phyloP scores from a whole-genome alignment of 176 grass and related monocot genomes.

The Aegilops speltoides region DNA sequence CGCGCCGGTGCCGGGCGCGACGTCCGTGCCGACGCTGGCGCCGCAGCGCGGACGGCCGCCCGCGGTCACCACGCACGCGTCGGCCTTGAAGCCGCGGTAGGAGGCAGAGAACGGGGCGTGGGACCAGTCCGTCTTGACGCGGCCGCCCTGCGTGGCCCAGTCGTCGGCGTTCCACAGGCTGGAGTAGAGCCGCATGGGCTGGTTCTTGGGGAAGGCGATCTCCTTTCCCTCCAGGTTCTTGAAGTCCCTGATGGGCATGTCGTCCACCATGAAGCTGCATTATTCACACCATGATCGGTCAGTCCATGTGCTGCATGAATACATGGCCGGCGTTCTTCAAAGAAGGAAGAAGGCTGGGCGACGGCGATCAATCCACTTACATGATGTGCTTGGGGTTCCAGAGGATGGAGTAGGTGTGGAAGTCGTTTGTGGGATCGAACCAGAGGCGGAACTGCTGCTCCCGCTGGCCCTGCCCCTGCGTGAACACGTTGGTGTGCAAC shows the following conservation, averaged over 20 bases:
- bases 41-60: constrained; percentile 31
- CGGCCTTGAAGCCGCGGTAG: constrained; percentile 63
- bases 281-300: not conserved
- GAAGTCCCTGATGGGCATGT: constrained; percentile 76
- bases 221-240: constrained; percentile 66
- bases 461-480: constrained; percentile 69
- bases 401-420: constrained; percentile 86
- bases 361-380: constrained; percentile 15
- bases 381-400: constrained; percentile 91
- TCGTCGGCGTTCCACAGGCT: constrained; percentile 94
- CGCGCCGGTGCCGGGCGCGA: not conserved
- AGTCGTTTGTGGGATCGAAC: constrained; percentile 82
- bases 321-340: too few relatives aligned
- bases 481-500: constrained; percentile 91
- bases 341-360: too few relatives aligned
- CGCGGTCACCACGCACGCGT: constrained; percentile 63
- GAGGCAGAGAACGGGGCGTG: constrained; percentile 73
- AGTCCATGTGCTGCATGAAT: not conserved
- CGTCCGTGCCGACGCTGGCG: constrained; percentile 19
- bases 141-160: constrained; percentile 83
- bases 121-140: constrained; percentile 87
- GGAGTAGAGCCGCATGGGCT: constrained; percentile 84
- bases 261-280: constrained; percentile 86
- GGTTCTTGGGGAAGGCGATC: constrained; percentile 77
- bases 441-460: constrained; percentile 91